Percentiles rank a stretch among this genome's conserved stretches.
These are phyloP conservation scores for Ganoderma lingzhi DNA, from an alignment of 1,284 basidiomycete genomes.

Conservation along the genomic window DNA sequence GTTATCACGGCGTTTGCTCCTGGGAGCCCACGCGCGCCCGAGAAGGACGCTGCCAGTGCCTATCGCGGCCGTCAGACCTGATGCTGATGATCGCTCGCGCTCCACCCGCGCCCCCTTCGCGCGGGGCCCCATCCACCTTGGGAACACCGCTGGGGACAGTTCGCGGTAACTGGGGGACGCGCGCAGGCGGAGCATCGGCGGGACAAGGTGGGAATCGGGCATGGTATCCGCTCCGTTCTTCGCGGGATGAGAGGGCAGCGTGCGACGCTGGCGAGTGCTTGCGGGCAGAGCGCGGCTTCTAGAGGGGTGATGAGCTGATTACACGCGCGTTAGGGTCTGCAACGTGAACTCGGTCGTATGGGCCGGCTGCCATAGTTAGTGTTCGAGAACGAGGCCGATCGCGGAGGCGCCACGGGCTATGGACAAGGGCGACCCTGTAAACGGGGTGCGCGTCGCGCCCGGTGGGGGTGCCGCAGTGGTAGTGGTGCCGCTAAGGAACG, in stretches of 20 bases:
- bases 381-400: conserved; percentile 6
- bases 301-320: conserved; percentile 3
- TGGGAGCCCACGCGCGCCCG: conserved; percentile 15
- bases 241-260: conserved; percentile 12
- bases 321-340: conserved; percentile 13
- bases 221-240: conserved; percentile 11
- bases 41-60: conserved; percentile 14
- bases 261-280: conserved; percentile 2
- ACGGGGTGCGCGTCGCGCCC: neutral
- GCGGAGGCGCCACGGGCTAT: neutral
- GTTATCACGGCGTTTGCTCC: conserved; percentile 17
- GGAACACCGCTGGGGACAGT: neutral
- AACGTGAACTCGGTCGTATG: conserved; percentile 12
- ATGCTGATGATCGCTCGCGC: conserved; percentile 12
- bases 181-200: conserved; percentile 1
- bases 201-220: conserved; percentile 3
- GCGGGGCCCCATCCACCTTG: neutral
- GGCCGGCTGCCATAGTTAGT: conserved; percentile 5
- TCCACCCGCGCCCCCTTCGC: neutral
- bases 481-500: neutral
- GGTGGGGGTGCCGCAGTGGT: neutral
- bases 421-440: conserved; percentile 1
- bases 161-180: neutral
- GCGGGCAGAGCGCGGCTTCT: conserved; percentile 5
- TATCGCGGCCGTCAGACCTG: conserved; percentile 25